Base-by-base conservation (phyloP, 768 basidiomycete genomes). In the Amanita rubescens region DNA sequence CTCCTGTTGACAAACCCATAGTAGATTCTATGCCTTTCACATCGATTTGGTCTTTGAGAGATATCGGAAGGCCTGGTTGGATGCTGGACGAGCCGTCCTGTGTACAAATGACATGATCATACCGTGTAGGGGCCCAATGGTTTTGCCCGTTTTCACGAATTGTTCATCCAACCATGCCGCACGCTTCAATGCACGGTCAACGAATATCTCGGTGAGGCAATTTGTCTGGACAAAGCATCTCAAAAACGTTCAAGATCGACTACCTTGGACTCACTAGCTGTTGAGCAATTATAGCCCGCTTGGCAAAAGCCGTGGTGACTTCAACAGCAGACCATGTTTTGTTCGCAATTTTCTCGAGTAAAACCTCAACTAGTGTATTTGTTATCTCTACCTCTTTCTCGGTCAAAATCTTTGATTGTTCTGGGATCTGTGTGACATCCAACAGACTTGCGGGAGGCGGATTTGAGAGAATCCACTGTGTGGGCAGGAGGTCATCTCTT, bases 141-240 rank as follows among this genome's bases (percentile, higher is more conserved):
- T 68, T 55, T 76, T 75, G 19, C 90, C 90, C 0, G 81, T 90
- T 55, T 60, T 68, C 59, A 72, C 73, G 38, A 87, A 65, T 56
- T 80, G 67, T 4, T 76, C 78, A 59, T 93, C 91, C 3, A 92
- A 72, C 62, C 81, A 75, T 14, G 73, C 66, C 2, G 91, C 90
- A 9, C 82, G 74, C 12, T 66, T 69, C 3, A 89, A 69, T 0
- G 86, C 90, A 4, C 76, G 74, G 20, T 90, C 84, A 49, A 90
- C 76, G 60, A 87, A 90, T n/a, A 90, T 82, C 65, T 91, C 89
- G 0, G 89, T 91, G 34, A 92, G 63, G 63, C 90, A 91, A 58
- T 90, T 90, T 5, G 81, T 81, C 87, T 89, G 60, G 43, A 35
- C 19, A 38, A 22, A 47, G 32, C 14, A 5, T 25, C 53, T 20